Conservation (phyloP, 371 early-diverging fungal genomes). For the Mucor mucedo region DNA sequence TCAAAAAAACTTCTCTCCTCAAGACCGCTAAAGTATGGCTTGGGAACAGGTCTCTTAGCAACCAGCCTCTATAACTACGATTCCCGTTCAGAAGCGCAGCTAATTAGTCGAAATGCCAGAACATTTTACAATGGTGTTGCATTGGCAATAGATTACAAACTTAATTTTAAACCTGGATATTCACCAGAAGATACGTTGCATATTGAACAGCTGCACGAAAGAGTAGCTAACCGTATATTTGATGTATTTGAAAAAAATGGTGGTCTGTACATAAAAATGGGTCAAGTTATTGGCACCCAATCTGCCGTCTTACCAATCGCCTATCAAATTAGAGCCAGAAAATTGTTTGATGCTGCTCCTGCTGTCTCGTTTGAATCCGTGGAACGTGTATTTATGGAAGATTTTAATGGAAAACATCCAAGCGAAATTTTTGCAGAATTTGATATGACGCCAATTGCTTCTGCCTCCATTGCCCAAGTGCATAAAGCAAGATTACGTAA, state of each 20-base stretch:
- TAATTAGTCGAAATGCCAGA: constrained; percentile 59
- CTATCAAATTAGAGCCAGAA: constrained; percentile 71
- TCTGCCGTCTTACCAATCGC: constrained; percentile 79
- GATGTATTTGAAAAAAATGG: constrained; percentile 83
- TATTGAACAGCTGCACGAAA: constrained; percentile 67
- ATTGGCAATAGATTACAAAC: constrained; percentile 74
- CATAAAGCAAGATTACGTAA: constrained; percentile 82
- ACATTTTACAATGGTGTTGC: constrained; percentile 66
- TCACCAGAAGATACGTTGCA: constrained; percentile 35
- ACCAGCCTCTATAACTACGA: constrained; percentile 56
- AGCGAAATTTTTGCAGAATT: constrained; percentile 76
- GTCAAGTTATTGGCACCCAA: constrained; percentile 87
- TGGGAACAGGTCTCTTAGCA: constrained; percentile 27
- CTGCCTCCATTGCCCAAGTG: constrained; percentile 95
- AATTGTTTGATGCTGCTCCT: constrained; percentile 86
- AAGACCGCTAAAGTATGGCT: constrained; percentile 4
- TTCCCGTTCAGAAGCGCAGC: constrained; percentile 60
- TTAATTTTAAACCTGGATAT: constrained; percentile 70
- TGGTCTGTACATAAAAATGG: constrained; percentile 90
- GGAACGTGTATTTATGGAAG: constrained; percentile 70
- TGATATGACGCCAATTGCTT: constrained; percentile 75
- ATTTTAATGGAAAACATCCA: constrained; percentile 63
- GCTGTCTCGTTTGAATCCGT: constrained; percentile 71
- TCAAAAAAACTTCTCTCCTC: not conserved
- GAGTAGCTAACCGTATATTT: constrained; percentile 77